Evolutionary conservation across 106 monocot species (phyloP).

Genomic region (Agapanthus africanus): DNA sequence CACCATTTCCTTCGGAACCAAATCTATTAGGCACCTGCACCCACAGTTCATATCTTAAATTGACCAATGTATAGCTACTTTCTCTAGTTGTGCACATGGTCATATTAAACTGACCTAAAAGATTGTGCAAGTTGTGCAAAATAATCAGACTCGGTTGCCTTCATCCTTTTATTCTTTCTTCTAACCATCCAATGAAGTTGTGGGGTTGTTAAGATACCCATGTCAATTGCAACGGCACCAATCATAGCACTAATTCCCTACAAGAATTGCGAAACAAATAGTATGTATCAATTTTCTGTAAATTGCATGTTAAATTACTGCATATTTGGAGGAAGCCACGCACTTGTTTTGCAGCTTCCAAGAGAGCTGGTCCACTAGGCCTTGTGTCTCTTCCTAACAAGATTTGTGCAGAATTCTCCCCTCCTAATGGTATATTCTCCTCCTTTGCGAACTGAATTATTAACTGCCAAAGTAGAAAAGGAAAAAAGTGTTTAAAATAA

Average conservation of each 20-base stretch:
- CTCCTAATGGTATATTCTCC: slow-evolving; percentile 59
- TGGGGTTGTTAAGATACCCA: slow-evolving; percentile 91
- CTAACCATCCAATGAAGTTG: slow-evolving; percentile 98
- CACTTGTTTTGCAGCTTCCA: slow-evolving; percentile 75
- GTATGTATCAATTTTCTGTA: not conserved
- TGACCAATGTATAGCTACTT: not conserved
- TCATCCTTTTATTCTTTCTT: slow-evolving; percentile 57
- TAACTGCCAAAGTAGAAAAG: slow-evolving; percentile 27
- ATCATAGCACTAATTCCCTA: slow-evolving; percentile 71
- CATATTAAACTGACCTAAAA: slow-evolving; percentile 38
- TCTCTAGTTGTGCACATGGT: not conserved
- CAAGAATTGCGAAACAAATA: not conserved
- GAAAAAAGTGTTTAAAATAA: not conserved
- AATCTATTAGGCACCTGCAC: slow-evolving; percentile 51
- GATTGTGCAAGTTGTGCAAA: slow-evolving; percentile 69
- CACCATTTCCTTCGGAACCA: slow-evolving; percentile 30
- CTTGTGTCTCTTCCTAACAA: slow-evolving; percentile 93
- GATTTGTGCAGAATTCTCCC: slow-evolving; percentile 40
- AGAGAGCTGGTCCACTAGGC: slow-evolving; percentile 68
- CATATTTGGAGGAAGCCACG: not conserved
- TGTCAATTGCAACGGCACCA: slow-evolving; percentile 65
- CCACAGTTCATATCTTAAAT: slow-evolving; percentile 10
- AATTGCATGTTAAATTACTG: not conserved
- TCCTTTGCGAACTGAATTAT: slow-evolving; percentile 53
- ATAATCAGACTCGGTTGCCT: slow-evolving; percentile 66